Evolutionary conservation across 129 eudicot genomes (phyloP), one percentile per base, ranked within the genome.

Genomic region (Cynara cardunculus): DNA sequence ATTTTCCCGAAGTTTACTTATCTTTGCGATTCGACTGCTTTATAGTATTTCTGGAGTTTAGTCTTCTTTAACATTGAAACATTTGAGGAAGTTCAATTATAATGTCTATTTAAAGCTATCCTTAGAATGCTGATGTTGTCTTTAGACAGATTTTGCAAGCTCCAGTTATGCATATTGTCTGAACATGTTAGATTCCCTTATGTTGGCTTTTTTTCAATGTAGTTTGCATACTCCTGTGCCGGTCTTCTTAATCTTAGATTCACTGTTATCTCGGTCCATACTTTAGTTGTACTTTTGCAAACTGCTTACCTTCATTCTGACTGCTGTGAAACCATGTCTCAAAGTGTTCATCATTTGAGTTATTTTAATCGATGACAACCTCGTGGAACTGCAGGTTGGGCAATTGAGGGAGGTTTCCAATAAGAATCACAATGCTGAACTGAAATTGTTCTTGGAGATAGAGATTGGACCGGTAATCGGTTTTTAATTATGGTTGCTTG

Each of bases 401-500:
- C 91, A 91, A 62, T 79, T 92, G 85, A 92, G 97, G 84, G 97
- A 95, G 69, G 85, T 81, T 72, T 92, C 95, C 41, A 95, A 89
- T 76, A 95, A 95, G 89, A 89, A 85, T 25, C 90, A 88, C 74
- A 95, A 92, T 89, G 97, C 99, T 28, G 97, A 95, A 84, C 86
- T 95, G 66, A 95, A 92, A 81, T 88, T 95, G 88, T 90, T 95
- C 61, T 78, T 95, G 85, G 99, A 95, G 92, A 89, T 95, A 35
- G 92, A 92, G 87, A 79, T 46, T 44, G 99, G 99, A 61, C 91
- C 19, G 90, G 99, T 95, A 89, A 79, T 74, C 9, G 37, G 9
- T 67, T 83, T 69, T 68, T n/a, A 49, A 78, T 53, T 72, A 70
- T 31, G 0, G 13, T 19, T 81, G 30, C 56, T 31, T 70, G 25